A percentile compares a stretch with the other conserved stretches of the same genome.
Evolutionary conservation across 1,139 yeast genomes (phyloP).

Genomic region (Pneumocystis jirovecii): DNA sequence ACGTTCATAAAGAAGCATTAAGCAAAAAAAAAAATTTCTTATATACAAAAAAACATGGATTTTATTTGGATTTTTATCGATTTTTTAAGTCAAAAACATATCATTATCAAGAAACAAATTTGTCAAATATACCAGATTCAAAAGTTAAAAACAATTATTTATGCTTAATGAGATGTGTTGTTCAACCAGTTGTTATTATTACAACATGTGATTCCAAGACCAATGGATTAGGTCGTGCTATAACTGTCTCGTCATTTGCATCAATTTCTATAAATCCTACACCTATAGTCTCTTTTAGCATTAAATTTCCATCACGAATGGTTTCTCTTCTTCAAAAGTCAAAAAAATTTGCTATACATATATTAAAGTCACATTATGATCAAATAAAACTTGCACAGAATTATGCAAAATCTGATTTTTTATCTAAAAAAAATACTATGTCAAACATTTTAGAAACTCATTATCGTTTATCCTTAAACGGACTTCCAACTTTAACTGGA

Average conservation of each 20-base stretch:
- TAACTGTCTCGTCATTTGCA: neutral
- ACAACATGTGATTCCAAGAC: neutral
- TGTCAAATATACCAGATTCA: neutral
- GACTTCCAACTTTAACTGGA: neutral
- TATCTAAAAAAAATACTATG: neutral
- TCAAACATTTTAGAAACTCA: neutral
- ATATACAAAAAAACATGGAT: neutral
- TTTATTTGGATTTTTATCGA: neutral
- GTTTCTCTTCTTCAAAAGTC: neutral
- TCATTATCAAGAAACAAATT: neutral
- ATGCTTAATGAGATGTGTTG: neutral
- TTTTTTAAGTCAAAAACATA: neutral
- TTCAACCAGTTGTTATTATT: constrained; percentile 1
- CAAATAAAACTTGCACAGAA: neutral
- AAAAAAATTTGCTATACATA: neutral
- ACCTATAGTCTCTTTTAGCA: neutral
- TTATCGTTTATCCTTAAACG: neutral
- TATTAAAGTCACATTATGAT: neutral
- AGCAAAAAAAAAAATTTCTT: neutral
- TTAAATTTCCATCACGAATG: neutral
- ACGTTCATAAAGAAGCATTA: neutral
- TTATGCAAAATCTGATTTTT: neutral
- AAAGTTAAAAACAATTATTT: neutral
- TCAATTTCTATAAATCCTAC: neutral
- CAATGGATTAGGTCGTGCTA: neutral